A percentile compares a stretch with the other conserved stretches of the same genome.
These are phyloP conservation scores for Nakazawaea laoshanensis DNA, from an alignment of 805 yeast genomes.

Conservation along the genomic window DNA sequence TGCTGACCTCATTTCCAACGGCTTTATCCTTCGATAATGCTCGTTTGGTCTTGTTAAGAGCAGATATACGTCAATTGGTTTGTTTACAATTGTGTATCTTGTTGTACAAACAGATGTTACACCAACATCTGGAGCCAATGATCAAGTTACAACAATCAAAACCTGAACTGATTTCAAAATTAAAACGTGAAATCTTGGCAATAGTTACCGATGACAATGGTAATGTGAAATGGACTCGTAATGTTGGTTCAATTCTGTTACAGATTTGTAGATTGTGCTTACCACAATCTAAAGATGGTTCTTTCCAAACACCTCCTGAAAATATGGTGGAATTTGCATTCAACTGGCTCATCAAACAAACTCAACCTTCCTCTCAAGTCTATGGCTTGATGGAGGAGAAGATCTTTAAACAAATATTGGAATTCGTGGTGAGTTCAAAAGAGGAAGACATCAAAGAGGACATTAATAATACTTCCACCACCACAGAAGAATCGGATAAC, in stretches of 20 bases:
- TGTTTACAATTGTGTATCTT: slow-evolving; percentile 70
- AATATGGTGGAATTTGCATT: slow-evolving; percentile 49
- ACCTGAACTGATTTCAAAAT: slow-evolving; percentile 29
- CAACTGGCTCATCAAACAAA: slow-evolving; percentile 77
- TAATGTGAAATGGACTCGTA: slow-evolving; percentile 84
- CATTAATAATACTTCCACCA: slow-evolving; percentile 14
- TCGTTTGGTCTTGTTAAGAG: slow-evolving; percentile 65
- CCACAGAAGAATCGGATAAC: slow-evolving; percentile 17
- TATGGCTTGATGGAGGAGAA: slow-evolving; percentile 69
- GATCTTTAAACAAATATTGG: slow-evolving; percentile 41
- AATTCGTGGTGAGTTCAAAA: slow-evolving; percentile 20
- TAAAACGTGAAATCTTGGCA: slow-evolving; percentile 67
- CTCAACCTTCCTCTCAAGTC: slow-evolving; percentile 74
- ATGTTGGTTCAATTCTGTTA: slow-evolving; percentile 61
- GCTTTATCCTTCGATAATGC: slow-evolving; percentile 81
- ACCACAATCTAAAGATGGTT: slow-evolving; percentile 4
- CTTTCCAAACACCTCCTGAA: slow-evolving; percentile 27
- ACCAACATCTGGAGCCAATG: slow-evolving; percentile 21
- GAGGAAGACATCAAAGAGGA: slow-evolving; percentile 18
- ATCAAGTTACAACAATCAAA: slow-evolving; percentile 27
- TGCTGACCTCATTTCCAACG: slow-evolving; percentile 77
- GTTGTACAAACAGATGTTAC: slow-evolving; percentile 60
- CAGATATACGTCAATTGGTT: slow-evolving; percentile 79
- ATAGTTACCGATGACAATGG: slow-evolving; percentile 82
- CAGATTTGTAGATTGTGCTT: slow-evolving; percentile 40